phyloP scores from a whole-genome alignment of 768 basidiomycete genomes.

The Hypholoma fasciculare region DNA sequence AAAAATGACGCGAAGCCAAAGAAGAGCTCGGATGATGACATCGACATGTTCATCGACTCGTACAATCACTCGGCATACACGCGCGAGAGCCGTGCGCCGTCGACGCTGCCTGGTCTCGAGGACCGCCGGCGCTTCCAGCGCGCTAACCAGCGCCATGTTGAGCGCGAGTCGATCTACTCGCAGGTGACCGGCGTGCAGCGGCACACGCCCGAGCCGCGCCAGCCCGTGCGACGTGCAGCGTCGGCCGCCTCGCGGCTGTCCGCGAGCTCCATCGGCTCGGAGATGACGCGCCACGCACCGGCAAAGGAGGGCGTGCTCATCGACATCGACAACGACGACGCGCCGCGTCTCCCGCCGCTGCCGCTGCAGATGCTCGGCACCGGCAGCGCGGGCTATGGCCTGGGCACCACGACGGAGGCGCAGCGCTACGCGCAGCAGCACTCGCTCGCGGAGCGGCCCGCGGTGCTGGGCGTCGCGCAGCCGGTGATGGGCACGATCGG shows the following conservation, averaged over 20 bases:
- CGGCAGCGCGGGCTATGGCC: not conserved
- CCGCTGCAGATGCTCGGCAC: conserved; percentile 19
- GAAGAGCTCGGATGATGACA: conserved; percentile 47
- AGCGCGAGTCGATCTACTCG: conserved; percentile 57
- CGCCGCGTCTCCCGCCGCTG: not conserved
- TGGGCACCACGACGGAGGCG: conserved; percentile 49
- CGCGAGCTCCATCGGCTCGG: conserved; percentile 14
- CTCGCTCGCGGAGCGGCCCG: conserved; percentile 46
- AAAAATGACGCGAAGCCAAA: conserved; percentile 26
- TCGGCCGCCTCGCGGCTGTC: conserved; percentile 21
- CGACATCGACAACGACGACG: conserved; percentile 19
- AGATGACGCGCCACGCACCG: conserved; percentile 9
- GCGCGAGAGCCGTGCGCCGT: conserved; percentile 37
- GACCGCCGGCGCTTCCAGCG: conserved; percentile 20
- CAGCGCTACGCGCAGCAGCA: conserved; percentile 67
- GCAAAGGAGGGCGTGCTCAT: conserved; percentile 23
- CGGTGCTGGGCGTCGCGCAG: conserved; percentile 3
- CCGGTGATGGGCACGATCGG: conserved; percentile 8
- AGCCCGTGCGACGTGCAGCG: conserved; percentile 53
- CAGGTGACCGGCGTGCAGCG: conserved; percentile 66
- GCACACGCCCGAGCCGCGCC: conserved; percentile 68
- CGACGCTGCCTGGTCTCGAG: conserved; percentile 39
- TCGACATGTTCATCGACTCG: conserved; percentile 55
- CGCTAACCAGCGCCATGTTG: conserved; percentile 21
- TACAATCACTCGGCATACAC: conserved; percentile 47